Conservation (phyloP, 176 grass and related monocot species). For the Paspalum notatum region DNA sequence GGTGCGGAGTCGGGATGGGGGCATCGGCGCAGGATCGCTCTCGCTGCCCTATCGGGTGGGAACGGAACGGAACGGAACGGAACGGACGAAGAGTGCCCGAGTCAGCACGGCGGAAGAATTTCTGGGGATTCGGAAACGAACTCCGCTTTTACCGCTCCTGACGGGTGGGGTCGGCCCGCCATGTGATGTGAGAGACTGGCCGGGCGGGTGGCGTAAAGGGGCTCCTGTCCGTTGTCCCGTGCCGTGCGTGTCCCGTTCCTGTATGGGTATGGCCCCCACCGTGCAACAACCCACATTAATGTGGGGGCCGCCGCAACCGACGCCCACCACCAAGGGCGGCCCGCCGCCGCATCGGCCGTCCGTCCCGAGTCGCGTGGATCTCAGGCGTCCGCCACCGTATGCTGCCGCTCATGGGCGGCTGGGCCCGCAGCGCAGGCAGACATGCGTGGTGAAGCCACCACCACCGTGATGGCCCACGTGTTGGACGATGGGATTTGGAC, state of each 20-base stretch:
- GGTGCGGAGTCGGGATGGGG: no score
- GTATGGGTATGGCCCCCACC: neutral
- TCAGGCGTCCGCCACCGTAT: neutral
- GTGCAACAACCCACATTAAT: constrained; percentile 18
- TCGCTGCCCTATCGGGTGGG: neutral
- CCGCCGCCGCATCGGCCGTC: neutral
- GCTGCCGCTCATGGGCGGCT: neutral
- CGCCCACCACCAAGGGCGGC: neutral
- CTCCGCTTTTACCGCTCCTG: neutral
- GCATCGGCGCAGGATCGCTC: no score
- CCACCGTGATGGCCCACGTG: neutral
- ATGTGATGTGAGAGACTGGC: neutral
- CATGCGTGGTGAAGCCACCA: neutral
- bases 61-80: neutral
- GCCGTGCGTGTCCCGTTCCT: neutral
- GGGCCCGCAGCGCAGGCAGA: neutral
- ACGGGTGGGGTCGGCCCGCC: constrained; percentile 34
- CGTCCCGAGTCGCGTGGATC: neutral
- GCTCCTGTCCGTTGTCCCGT: neutral
- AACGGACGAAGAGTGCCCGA: neutral
- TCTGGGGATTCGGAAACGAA: neutral
- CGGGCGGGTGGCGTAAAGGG: constrained; percentile 33
- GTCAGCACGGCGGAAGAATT: constrained; percentile 8
- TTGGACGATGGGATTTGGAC: neutral
- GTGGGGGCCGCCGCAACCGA: constrained; percentile 41